These are phyloP conservation scores for Tylopilus vinaceipallidus DNA, from an alignment of 768 basidiomycete genomes.

Conservation along the genomic window DNA sequence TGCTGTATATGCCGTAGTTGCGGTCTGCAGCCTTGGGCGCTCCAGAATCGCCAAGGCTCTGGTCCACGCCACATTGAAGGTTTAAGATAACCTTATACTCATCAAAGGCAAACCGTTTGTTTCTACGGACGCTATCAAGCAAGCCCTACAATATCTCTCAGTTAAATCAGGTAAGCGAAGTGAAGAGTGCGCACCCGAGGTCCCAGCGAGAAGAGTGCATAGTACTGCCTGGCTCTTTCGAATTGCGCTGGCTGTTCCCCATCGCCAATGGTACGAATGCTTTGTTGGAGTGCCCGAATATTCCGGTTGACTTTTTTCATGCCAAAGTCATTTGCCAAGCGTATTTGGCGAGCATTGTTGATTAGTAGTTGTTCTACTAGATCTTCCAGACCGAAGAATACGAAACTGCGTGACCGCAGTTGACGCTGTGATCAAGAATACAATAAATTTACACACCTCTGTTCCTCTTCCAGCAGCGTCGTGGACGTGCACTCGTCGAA, in stretches of 20 bases:
- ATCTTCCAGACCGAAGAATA: constrained; percentile 81
- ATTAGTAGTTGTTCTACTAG: constrained; percentile 86
- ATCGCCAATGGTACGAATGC: constrained; percentile 72
- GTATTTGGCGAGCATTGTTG: constrained; percentile 67
- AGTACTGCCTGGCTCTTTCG: constrained; percentile 75
- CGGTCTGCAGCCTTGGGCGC: constrained; percentile 56
- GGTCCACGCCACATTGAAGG: constrained; percentile 84
- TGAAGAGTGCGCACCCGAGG: constrained; percentile 58
- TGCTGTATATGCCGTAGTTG: constrained; percentile 84
- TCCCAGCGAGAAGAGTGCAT: constrained; percentile 68
- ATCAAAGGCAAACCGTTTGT: constrained; percentile 77
- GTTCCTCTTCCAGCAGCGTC: constrained; percentile 61
- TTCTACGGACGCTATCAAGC: constrained; percentile 64
- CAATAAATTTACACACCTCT: constrained; percentile 49
- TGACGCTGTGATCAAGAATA: background rate
- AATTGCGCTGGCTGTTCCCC: constrained; percentile 65
- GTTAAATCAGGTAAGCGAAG: background rate
- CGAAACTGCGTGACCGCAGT: constrained; percentile 52
- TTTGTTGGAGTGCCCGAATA: constrained; percentile 89
- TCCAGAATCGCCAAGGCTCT: constrained; percentile 48
- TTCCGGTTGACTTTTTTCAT: constrained; percentile 87
- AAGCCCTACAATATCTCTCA: constrained; percentile 54
- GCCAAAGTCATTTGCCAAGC: constrained; percentile 67
- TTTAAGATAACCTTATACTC: constrained; percentile 91
- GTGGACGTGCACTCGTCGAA: constrained; percentile 68